Base-by-base conservation (phyloP, 2,329 filamentous ascomycete species). In the Talaromyces sp. region DNA sequence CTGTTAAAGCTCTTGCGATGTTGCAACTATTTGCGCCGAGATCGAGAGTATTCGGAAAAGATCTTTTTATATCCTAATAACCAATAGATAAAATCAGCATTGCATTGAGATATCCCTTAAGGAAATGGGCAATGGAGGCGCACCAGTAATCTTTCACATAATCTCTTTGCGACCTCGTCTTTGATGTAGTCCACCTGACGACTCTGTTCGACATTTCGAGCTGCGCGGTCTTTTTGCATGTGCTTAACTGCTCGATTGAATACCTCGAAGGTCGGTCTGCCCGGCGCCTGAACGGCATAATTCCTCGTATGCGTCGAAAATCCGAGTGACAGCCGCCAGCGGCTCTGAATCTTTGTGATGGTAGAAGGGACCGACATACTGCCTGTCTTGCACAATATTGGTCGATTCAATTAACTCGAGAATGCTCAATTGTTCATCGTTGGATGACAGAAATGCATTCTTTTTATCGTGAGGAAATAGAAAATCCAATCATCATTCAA, bases 21-120 rank as follows among this genome's bases (percentile, higher is more conserved):
- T 97, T 96, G 81, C 93, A 97, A 61, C 93, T 90, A 72, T 97
- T 96, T 62, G 94, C 93, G 62, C 94, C 94, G 33, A 97, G 85
- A 73, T 99, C 94, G 61, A 99, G 88, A 22, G 91, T 91, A 63
- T 84, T 82, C 45, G 88, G 84, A 67, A 96, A 97, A 58, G 85
- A 81, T 33, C 94, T 89, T 67, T 96, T 96, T 78, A 99, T 95
- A 70, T 97, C 92, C 89, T 92, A 63, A 25, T 11, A 21, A n/a
- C 22, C 17, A 41, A 33, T 7, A 28, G 7, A 3, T 4, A 25
- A 41, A 33, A 9, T 43, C 6, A 33, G 37, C 13, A 11, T 19
- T 31, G 4, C n/a, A 13, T 19, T 35, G 5, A 55, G 15, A 15
- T 19, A 21, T n/a, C 5, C 22, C 6, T 22, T 9, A 36, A 9